A percentile compares a stretch with the other conserved stretches of the same genome.
These are phyloP conservation scores for Tricholoma hemisulphureum DNA, from an alignment of 768 basidiomycete species.

Conservation along the genomic window DNA sequence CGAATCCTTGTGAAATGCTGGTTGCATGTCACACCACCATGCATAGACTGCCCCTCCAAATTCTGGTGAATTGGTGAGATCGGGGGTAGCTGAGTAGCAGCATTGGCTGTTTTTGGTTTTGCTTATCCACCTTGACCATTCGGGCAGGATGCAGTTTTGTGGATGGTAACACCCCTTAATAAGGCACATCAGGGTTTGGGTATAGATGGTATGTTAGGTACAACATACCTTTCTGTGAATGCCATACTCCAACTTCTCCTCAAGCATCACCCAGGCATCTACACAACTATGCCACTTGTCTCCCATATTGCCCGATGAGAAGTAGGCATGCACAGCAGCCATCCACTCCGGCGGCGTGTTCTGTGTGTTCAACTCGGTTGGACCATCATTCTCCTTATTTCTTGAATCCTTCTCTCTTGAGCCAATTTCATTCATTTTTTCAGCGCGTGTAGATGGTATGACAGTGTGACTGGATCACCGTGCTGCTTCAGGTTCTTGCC, in stretches of 20 bases:
- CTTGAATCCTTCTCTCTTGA: neutral
- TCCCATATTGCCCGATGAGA: constrained; percentile 3
- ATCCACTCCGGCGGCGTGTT: constrained; percentile 2
- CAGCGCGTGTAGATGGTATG: constrained; percentile 6
- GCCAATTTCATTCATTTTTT: constrained; percentile 7
- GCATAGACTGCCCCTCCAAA: constrained; percentile 10
- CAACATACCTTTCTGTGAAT: neutral
- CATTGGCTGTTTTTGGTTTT: neutral
- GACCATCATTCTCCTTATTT: constrained; percentile 10
- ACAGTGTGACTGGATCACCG: neutral
- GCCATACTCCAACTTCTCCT: constrained; percentile 2
- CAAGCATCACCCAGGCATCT: constrained; percentile 5
- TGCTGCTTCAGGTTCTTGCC: neutral
- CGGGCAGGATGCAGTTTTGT: neutral
- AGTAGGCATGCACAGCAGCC: neutral
- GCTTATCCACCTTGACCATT: neutral
- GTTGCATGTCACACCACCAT: constrained; percentile 15
- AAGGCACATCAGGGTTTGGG: neutral
- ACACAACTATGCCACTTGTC: constrained; percentile 7
- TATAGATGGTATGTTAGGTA: neutral
- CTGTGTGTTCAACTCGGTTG: neutral
- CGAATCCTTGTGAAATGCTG: neutral
- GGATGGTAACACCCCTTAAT: neutral
- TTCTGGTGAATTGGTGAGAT: constrained; percentile 4
- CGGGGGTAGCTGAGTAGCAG: neutral